These are phyloP conservation scores for Podila epicladia DNA, from an alignment of 192 early-diverging fungal species.

Conservation along the genomic window DNA sequence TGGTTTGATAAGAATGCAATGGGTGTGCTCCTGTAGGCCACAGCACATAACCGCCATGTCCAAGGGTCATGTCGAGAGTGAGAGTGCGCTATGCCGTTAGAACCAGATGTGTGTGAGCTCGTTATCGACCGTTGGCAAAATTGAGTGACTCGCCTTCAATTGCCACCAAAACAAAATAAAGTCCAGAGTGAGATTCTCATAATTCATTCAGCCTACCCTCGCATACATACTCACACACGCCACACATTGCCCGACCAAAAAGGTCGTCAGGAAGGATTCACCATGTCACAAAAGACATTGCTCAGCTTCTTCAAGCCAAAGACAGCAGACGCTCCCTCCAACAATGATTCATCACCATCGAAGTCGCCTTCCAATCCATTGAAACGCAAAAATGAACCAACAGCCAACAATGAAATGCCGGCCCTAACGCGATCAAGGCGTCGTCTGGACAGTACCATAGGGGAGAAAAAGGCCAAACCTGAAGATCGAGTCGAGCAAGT, in stretches of 20 bases:
- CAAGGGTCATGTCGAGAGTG: too few relatives aligned
- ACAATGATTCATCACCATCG: neutral
- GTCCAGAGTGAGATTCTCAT: too few relatives aligned
- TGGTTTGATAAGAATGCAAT: too few relatives aligned
- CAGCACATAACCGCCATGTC: too few relatives aligned
- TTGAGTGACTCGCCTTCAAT: too few relatives aligned
- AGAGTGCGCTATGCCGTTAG: too few relatives aligned
- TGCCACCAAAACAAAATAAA: too few relatives aligned
- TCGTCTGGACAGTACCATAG: neutral
- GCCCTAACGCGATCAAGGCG: neutral
- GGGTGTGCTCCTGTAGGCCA: too few relatives aligned
- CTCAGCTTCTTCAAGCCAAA: conserved; percentile 47
- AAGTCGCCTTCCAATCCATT: neutral
- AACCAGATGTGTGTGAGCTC: too few relatives aligned
- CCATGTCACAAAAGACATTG: conserved; percentile 19
- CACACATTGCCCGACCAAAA: neutral
- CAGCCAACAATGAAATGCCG: neutral
- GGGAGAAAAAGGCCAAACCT: neutral
- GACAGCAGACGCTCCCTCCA: neutral
- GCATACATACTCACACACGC: neutral
- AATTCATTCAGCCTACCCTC: neutral
- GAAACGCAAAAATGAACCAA: neutral
- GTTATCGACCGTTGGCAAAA: too few relatives aligned
- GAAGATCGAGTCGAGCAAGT: neutral
- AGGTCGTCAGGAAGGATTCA: neutral